Evolutionary conservation across 805 yeast species (phyloP).

Genomic region (Priceomyces melissophilus): DNA sequence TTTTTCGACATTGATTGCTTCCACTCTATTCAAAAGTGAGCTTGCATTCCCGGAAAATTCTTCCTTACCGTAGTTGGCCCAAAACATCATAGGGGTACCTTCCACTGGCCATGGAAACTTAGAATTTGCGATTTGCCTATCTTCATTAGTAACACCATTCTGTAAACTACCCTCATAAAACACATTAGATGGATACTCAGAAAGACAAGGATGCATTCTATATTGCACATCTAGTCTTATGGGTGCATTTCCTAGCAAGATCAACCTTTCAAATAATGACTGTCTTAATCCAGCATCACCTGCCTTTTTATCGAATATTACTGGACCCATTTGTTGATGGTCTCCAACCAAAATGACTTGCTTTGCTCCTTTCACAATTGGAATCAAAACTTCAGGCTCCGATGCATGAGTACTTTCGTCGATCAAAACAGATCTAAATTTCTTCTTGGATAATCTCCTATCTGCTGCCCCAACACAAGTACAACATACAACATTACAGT

Average conservation of each 20-base stretch:
- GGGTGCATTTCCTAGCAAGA: conserved; percentile 79
- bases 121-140: conserved; percentile 52
- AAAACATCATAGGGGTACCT: conserved; percentile 90
- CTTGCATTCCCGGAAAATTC: conserved; percentile 81
- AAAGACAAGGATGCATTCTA: conserved; percentile 87
- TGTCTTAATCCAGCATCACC: conserved; percentile 84
- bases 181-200: conserved; percentile 87
- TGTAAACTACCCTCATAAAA: conserved; percentile 90
- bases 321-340: conserved; percentile 94
- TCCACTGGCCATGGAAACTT: conserved; percentile 90
- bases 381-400: conserved; percentile 88
- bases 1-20: conserved; percentile 85
- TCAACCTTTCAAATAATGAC: conserved; percentile 83
- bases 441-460: conserved; percentile 48
- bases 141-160: conserved; percentile 81
- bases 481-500: conserved; percentile 78
- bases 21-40: conserved; percentile 79
- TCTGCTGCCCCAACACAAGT: conserved; percentile 95
- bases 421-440: conserved; percentile 75
- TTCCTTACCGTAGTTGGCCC: conserved; percentile 87
- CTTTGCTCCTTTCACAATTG: conserved; percentile 83
- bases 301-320: conserved; percentile 73
- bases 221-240: conserved; percentile 87
- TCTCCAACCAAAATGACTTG: conserved; percentile 92
- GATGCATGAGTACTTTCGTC: conserved; percentile 95